Evolutionary conservation across 768 basidiomycete genomes (phyloP).

Genomic region (Mrakia gelida): DNA sequence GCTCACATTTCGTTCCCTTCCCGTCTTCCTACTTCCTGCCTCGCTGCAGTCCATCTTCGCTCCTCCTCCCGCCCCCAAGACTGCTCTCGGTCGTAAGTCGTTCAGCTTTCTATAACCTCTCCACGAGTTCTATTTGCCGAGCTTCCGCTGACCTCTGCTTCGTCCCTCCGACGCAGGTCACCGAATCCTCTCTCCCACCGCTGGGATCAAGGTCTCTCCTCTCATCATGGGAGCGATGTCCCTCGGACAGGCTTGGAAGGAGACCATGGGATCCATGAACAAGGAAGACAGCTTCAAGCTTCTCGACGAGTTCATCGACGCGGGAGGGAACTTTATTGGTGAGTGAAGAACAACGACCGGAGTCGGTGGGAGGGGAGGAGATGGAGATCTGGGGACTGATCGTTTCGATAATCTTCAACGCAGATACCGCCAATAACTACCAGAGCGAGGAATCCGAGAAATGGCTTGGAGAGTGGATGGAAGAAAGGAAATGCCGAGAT

Average conservation of each 20-base stretch:
- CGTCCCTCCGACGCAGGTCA: neutral
- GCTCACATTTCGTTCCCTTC: neutral
- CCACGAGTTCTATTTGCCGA: neutral
- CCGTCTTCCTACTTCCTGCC: neutral
- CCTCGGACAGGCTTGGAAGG: slow-evolving; percentile 24
- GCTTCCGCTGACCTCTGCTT: neutral
- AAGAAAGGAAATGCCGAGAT: slow-evolving; percentile 23
- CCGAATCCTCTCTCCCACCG: slow-evolving; percentile 24
- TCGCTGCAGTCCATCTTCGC: neutral
- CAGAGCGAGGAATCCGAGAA: slow-evolving; percentile 31
- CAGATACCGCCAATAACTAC: slow-evolving; percentile 29
- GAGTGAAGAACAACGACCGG: too few relatives aligned
- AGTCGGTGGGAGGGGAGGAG: neutral
- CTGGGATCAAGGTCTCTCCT: slow-evolving; percentile 30
- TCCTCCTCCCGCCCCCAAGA: slow-evolving; percentile 15
- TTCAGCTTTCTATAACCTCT: neutral
- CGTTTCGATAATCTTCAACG: neutral
- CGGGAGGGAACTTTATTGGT: slow-evolving; percentile 24
- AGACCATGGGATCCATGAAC: slow-evolving; percentile 22
- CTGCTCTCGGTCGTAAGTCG: slow-evolving; percentile 5
- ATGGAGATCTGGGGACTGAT: neutral
- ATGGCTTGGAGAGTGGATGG: slow-evolving; percentile 33
- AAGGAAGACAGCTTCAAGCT: slow-evolving; percentile 25
- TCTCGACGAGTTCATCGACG: slow-evolving; percentile 22
- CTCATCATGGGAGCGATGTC: slow-evolving; percentile 28